phyloP scores from a whole-genome alignment of 2,329 filamentous ascomycete species.

The Bimuria novae-zelandiae region DNA sequence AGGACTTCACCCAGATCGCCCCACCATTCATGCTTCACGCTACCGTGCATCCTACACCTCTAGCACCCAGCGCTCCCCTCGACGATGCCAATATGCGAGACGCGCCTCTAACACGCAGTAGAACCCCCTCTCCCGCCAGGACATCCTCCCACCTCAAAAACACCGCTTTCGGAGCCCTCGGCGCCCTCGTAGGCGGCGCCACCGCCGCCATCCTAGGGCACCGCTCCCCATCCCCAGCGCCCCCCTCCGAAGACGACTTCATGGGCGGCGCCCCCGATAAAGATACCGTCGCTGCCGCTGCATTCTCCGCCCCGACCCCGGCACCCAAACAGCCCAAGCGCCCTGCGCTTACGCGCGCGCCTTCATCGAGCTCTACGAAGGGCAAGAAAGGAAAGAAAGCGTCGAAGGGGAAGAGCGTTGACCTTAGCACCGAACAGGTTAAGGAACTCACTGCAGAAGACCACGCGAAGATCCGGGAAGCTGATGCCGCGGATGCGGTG shows the following conservation, averaged over 20 bases:
- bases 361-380: slow-evolving; percentile 31
- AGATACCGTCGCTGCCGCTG: slow-evolving; percentile 24
- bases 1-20: neutral
- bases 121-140: slow-evolving; percentile 23
- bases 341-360: slow-evolving; percentile 12
- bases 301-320: slow-evolving; percentile 10
- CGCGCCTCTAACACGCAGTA: slow-evolving; percentile 9
- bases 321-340: slow-evolving; percentile 14
- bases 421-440: slow-evolving; percentile 9
- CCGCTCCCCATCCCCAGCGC: slow-evolving; percentile 21
- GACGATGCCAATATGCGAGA: slow-evolving; percentile 33
- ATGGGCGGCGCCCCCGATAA: slow-evolving; percentile 30
- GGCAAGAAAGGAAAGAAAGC: slow-evolving; percentile 41
- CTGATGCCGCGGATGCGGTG: slow-evolving; percentile 33
- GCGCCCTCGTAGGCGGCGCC: slow-evolving; percentile 32
- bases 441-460: slow-evolving; percentile 30
- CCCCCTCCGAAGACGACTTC: slow-evolving; percentile 20
- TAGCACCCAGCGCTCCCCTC: slow-evolving; percentile 27
- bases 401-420: slow-evolving; percentile 31
- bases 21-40: neutral
- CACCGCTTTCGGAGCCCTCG: slow-evolving; percentile 36
- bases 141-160: slow-evolving; percentile 33
- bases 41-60: neutral
- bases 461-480: slow-evolving; percentile 20
- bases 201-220: slow-evolving; percentile 22